Base-by-base conservation (phyloP, 2,329 filamentous ascomycete genomes). In the Tetracladium maxilliforme region DNA sequence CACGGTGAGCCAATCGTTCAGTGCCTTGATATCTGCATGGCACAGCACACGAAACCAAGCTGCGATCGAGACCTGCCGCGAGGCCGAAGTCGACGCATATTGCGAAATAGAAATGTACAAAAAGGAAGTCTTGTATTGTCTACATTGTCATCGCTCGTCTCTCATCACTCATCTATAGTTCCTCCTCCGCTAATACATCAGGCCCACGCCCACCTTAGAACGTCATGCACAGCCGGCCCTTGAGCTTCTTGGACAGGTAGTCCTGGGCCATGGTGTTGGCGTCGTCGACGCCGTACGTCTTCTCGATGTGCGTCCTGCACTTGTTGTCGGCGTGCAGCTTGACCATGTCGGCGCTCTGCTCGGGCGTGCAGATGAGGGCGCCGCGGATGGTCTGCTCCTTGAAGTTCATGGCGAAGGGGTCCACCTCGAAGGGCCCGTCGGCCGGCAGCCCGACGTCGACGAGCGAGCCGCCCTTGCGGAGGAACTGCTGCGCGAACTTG, bases 311-410 rank as follows among this genome's bases (percentile, higher is more conserved):
- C 10, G 30, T 32, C 9, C n/a, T 28, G 27, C 33, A 35, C 8
- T 25, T 20, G 16, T 35, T 32, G 12, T 32, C 26, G 5, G 33
- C 33, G 1, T 35, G 33, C 13, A 35, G 16, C 14, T 34, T 28
- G 6, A 34, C 19, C 33, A 35, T 35, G 2, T 35, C 32, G 9
- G 21, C 25, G 23, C 33, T 33, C 20, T 33, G 32, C 22, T 34
- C 29, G 2, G 33, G 33, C 4, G 33, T 35, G 25, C 33, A 35
- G 5, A 35, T 35, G 13, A 35, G 22, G 3, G 29, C 28, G 2
- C 33, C 33, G 6, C 27, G 31, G 8, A 35, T 7, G 11, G 33
- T 35, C 25, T 35, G 33, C 30, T 34, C 33, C 32, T 35, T 35
- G 27, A 35, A 35, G 25, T 34, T 35, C 19, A 35, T 11, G 10